Evolutionary conservation across 2,329 filamentous ascomycete species (phyloP).

Genomic region (Phaeosphaeriaceae sp.): DNA sequence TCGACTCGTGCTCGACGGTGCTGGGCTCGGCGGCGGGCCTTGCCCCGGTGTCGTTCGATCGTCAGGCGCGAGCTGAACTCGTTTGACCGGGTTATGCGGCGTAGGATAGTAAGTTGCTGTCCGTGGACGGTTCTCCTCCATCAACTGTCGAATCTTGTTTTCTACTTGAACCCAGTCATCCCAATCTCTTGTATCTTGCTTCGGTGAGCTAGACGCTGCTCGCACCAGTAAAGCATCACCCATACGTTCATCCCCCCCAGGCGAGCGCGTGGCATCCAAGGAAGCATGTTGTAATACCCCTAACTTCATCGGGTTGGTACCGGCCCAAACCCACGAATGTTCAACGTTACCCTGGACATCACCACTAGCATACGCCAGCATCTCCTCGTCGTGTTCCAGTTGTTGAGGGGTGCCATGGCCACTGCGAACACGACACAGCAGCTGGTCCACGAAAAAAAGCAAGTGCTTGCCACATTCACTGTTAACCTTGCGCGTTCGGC

Average conservation of each 20-base stretch:
- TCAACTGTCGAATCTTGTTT: conserved; percentile 64
- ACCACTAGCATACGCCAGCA: conserved; percentile 83
- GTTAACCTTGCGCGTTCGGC: conserved; percentile 74
- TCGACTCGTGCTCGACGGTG: conserved; percentile 50
- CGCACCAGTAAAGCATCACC: conserved; percentile 55
- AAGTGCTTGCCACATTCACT: conserved; percentile 81
- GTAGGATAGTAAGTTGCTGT: conserved; percentile 44
- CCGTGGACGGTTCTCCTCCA: conserved; percentile 53
- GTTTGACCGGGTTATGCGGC: conserved; percentile 47
- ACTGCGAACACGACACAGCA: conserved; percentile 64
- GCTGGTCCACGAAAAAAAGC: conserved; percentile 75
- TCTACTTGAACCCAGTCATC: conserved; percentile 82
- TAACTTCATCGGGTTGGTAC: conserved; percentile 47
- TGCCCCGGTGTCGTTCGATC: conserved; percentile 25
- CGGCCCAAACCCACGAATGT: conserved; percentile 81
- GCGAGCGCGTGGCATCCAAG: conserved; percentile 16
- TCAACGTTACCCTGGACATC: conserved; percentile 84
- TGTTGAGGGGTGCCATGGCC: conserved; percentile 47
- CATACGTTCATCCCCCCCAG: conserved; percentile 34
- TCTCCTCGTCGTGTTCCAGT: conserved; percentile 78
- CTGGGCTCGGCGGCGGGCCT: conserved; percentile 28
- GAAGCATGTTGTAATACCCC: conserved; percentile 11
- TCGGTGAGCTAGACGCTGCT: conserved; percentile 60
- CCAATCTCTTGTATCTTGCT: conserved; percentile 71
- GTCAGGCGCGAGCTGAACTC: conserved; percentile 43